These are phyloP conservation scores for Daldinia caldariorum DNA, from an alignment of 495 filamentous ascomycete genomes.

Conservation along the genomic window DNA sequence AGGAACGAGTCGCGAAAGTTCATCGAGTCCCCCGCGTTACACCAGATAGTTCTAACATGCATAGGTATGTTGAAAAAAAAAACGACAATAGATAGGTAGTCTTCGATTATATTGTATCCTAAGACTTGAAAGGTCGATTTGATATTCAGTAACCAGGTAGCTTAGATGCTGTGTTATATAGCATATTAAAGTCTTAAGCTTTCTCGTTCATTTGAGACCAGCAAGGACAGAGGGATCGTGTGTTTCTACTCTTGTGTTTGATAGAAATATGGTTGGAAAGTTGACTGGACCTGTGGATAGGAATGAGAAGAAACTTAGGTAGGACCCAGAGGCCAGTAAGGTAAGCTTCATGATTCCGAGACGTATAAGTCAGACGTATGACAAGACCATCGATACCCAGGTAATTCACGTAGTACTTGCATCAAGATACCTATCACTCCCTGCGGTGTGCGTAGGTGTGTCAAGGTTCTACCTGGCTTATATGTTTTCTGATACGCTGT, in stretches of 20 bases:
- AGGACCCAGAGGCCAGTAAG: too few relatives aligned
- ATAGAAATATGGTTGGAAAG: neutral
- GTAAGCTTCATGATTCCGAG: neutral
- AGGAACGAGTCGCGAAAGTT: too few relatives aligned
- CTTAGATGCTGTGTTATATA: too few relatives aligned
- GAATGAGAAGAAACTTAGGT: too few relatives aligned
- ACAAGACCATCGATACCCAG: neutral
- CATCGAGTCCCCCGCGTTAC: too few relatives aligned
- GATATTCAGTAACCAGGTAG: too few relatives aligned
- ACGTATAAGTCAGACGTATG: neutral
- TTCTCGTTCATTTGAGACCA: neutral
- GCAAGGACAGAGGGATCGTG: neutral
- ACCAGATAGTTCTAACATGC: too few relatives aligned
- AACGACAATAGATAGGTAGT: too few relatives aligned
- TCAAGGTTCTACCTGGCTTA: slow-evolving; percentile 22
- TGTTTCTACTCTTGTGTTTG: neutral
- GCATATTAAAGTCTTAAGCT: too few relatives aligned
- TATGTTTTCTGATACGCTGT: slow-evolving; percentile 1
- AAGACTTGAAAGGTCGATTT: too few relatives aligned
- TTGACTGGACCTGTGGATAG: neutral
- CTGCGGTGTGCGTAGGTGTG: slow-evolving; percentile 12
- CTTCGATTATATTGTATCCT: too few relatives aligned
- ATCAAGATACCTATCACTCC: slow-evolving; percentile 31
- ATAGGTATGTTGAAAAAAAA: too few relatives aligned
- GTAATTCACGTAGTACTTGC: slow-evolving; percentile 13